Conservation (phyloP, 2,329 filamentous ascomycete species). For the Paracamarosporium sp. region DNA sequence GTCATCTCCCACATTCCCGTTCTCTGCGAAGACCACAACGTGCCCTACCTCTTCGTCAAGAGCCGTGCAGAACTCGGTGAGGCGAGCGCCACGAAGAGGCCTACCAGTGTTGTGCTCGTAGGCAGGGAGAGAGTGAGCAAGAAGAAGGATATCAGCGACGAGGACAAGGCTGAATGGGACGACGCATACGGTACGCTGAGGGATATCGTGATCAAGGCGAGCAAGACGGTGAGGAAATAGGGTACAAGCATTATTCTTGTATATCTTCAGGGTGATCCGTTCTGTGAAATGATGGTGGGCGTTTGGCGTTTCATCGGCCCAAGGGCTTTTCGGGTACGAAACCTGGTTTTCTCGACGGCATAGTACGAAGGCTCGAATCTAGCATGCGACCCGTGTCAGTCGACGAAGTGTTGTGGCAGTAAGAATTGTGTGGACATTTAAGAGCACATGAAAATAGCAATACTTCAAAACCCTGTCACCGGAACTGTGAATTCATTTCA, state of each 20-base stretch:
- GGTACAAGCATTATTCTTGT: neutral
- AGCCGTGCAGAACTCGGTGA: slow-evolving; percentile 93
- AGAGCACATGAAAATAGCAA: neutral
- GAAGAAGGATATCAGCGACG: slow-evolving; percentile 56
- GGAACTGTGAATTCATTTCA: no score
- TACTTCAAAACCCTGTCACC: neutral
- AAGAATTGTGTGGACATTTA: neutral
- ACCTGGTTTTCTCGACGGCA: neutral
- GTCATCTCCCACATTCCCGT: slow-evolving; percentile 98
- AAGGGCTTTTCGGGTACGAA: neutral
- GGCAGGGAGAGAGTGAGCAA: slow-evolving; percentile 58
- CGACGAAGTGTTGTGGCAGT: neutral
- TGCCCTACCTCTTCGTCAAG: slow-evolving; percentile 94
- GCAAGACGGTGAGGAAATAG: slow-evolving; percentile 62
- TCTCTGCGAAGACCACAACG: slow-evolving; percentile 96
- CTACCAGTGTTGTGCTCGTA: slow-evolving; percentile 94
- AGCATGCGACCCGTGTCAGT: neutral
- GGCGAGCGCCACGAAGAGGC: slow-evolving; percentile 92
- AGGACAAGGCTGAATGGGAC: slow-evolving; percentile 56
- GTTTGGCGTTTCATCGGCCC: slow-evolving; percentile 7
- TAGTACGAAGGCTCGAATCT: neutral
- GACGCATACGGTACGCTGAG: slow-evolving; percentile 63
- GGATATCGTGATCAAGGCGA: slow-evolving; percentile 66
- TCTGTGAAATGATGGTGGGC: neutral
- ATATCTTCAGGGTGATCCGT: neutral